These are phyloP conservation scores for Debaryomyces hansenii DNA, from an alignment of 805 yeast species.

Conservation along the genomic window DNA sequence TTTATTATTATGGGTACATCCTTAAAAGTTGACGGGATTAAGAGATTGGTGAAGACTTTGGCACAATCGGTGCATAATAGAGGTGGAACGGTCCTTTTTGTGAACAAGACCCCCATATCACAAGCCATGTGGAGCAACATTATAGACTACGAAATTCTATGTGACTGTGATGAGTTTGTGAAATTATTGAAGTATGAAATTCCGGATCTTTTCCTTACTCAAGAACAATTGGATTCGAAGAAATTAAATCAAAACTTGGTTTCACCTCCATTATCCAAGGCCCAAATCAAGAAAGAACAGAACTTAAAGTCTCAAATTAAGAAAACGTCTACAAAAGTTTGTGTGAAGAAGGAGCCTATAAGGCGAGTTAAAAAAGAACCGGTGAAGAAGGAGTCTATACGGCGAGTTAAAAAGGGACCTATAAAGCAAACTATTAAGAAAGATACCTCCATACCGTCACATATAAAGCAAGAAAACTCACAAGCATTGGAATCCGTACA, in stretches of 20 bases:
- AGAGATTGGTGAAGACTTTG: slow-evolving; percentile 66
- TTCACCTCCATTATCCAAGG: slow-evolving; percentile 4
- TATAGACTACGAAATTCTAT: slow-evolving; percentile 75
- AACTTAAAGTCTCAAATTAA: slow-evolving; percentile 2
- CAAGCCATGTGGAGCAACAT: slow-evolving; percentile 64
- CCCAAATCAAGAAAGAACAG: not conserved
- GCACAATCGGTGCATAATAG: slow-evolving; percentile 72
- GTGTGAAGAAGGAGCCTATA: not conserved
- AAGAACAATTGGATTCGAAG: slow-evolving; percentile 47
- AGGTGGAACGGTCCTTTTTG: slow-evolving; percentile 75
- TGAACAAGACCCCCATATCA: slow-evolving; percentile 68
- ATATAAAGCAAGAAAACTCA: slow-evolving; percentile 1
- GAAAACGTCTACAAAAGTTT: not conserved
- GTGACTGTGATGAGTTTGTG: slow-evolving; percentile 86
- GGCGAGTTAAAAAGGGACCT: slow-evolving; percentile 1
- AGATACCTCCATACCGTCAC: not conserved
- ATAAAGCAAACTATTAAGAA: not conserved
- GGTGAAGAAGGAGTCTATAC: not conserved
- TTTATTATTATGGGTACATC: slow-evolving; percentile 93
- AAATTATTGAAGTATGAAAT: slow-evolving; percentile 48
- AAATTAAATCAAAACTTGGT: slow-evolving; percentile 22
- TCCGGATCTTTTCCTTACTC: slow-evolving; percentile 65
- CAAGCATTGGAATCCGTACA: not conserved
- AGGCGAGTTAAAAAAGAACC: slow-evolving; percentile 1
- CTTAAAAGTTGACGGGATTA: slow-evolving; percentile 86